These are phyloP conservation scores for Ettlia oleoabundans DNA, from an alignment of 139 green algal species.

Conservation along the genomic window DNA sequence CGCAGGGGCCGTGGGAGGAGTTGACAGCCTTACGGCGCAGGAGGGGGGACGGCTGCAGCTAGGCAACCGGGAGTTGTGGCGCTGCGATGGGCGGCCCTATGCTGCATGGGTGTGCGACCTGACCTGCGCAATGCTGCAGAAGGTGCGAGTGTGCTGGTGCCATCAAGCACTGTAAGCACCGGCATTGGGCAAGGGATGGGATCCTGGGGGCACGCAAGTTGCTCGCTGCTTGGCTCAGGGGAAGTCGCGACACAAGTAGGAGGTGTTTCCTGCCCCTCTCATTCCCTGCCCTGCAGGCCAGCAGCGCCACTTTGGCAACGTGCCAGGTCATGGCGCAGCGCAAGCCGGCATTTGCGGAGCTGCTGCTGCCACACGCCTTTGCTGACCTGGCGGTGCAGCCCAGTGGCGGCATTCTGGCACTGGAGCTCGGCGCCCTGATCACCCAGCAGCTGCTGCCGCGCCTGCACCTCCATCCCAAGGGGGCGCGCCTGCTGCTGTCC, in stretches of 20 bases:
- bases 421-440: conserved; percentile 10
- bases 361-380: conserved; percentile 64
- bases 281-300: conserved; percentile 6
- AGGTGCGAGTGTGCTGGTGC: conserved; percentile 1
- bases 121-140: conserved; percentile 52
- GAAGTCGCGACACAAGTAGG: no score
- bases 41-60: not conserved
- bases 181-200: no score
- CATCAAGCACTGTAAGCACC: no score
- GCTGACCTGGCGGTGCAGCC: conserved; percentile 51
- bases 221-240: no score
- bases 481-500: conserved; percentile 58
- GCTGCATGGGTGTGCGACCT: conserved; percentile 65
- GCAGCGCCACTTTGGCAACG: conserved; percentile 32
- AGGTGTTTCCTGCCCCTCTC: not conserved
- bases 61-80: conserved; percentile 41
- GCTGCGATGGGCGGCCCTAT: conserved; percentile 21
- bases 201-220: no score
- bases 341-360: conserved; percentile 65
- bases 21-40: not conserved
- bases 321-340: conserved; percentile 37
- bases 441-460: conserved; percentile 31
- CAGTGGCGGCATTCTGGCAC: conserved; percentile 4
- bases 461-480: conserved; percentile 40
- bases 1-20: no score